These are phyloP conservation scores for Ogataea sp. DNA, from an alignment of 805 yeast species.

Conservation along the genomic window DNA sequence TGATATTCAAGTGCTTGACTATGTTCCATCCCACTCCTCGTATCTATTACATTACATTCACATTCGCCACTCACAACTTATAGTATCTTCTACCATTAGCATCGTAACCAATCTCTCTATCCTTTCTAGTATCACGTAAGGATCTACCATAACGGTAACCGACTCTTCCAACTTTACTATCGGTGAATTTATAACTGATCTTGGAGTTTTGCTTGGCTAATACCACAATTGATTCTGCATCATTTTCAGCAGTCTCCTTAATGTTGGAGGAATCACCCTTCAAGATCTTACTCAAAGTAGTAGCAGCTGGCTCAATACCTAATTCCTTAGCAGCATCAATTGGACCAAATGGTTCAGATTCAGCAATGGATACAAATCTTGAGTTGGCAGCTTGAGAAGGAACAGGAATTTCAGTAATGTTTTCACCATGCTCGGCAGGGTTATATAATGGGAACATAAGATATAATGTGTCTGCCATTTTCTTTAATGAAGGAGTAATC, in stretches of 20 bases:
- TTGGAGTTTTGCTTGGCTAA: slow-evolving; percentile 62
- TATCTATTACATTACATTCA: too few relatives aligned
- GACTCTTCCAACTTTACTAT: slow-evolving; percentile 73
- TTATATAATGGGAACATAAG: slow-evolving; percentile 74
- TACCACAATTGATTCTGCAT: slow-evolving; percentile 40
- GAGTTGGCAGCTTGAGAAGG: slow-evolving; percentile 78
- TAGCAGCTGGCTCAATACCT: slow-evolving; percentile 81
- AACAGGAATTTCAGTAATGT: slow-evolving; percentile 89
- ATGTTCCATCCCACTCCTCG: too few relatives aligned
- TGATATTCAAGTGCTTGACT: too few relatives aligned
- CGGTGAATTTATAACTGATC: slow-evolving; percentile 62
- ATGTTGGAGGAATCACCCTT: slow-evolving; percentile 12
- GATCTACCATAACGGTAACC: slow-evolving; percentile 92
- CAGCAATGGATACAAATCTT: slow-evolving; percentile 82
- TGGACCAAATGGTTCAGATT: slow-evolving; percentile 93
- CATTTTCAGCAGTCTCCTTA: slow-evolving; percentile 13
- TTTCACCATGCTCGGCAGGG: slow-evolving; percentile 46
- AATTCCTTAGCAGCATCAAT: slow-evolving; percentile 85
- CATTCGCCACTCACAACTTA: slow-evolving; percentile 7
- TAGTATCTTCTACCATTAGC: slow-evolving; percentile 49
- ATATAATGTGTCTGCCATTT: slow-evolving; percentile 56
- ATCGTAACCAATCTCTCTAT: slow-evolving; percentile 67
- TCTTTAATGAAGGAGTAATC: slow-evolving; percentile 47
- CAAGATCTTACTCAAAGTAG: slow-evolving; percentile 62
- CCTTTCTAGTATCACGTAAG: slow-evolving; percentile 81